phyloP scores from a whole-genome alignment of 225 moss, liverwort and hornwort species.

The Pleurozium schreberi region DNA sequence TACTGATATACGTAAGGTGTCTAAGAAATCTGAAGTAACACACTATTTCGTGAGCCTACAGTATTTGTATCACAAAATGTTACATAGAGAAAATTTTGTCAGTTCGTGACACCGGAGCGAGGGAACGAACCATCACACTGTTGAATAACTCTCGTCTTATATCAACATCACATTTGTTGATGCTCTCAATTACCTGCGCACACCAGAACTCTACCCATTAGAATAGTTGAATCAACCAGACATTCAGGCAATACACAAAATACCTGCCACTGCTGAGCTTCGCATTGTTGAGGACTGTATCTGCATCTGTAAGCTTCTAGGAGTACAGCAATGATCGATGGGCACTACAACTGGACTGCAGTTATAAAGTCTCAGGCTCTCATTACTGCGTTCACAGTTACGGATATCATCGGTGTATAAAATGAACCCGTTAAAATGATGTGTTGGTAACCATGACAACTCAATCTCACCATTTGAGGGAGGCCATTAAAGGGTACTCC shows the following conservation, averaged over 20 bases:
- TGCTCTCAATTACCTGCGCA: conserved; percentile 87
- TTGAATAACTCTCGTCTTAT: conserved; percentile 84
- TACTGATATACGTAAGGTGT: background rate
- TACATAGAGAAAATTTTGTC: background rate
- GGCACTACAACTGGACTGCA: background rate
- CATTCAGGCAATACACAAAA: too few relatives aligned
- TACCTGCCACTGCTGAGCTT: too few relatives aligned
- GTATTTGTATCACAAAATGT: background rate
- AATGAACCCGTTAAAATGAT: background rate
- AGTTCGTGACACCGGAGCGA: background rate
- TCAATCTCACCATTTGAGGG: conserved; percentile 73
- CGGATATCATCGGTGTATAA: background rate
- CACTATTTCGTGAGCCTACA: background rate
- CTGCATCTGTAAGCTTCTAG: background rate
- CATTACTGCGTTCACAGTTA: background rate
- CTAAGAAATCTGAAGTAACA: too few relatives aligned
- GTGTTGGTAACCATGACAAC: background rate
- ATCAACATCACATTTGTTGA: conserved; percentile 96
- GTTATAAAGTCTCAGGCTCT: background rate
- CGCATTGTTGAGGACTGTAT: too few relatives aligned
- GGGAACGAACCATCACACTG: conserved; percentile 62
- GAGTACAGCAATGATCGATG: background rate
- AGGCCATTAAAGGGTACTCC: conserved; percentile 55
- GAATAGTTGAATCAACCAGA: background rate
- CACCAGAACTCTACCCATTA: background rate